phyloP scores from a whole-genome alignment of 176 grass and related monocot genomes.

The Zea mays region Zm-B73-REFERENCE-NAM-5.0 NC_050100.1:195695001-195695500 shows the following conservation, averaged over 20 bases:
- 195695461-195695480: neutral
- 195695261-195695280: conserved; percentile 20
- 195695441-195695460: neutral
- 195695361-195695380: conserved; percentile 19
- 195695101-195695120: conserved; percentile 18
- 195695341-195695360: conserved; percentile 4
- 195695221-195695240: conserved; percentile 18
- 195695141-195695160: neutral
- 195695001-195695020: neutral
- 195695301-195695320: neutral
- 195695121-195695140: conserved; percentile 8
- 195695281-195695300: conserved; percentile 31
- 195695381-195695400: neutral
- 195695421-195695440: neutral
- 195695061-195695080: conserved; percentile 13
- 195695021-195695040: neutral
- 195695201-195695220: conserved; percentile 40
- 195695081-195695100: neutral
- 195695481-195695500: conserved; percentile 40
- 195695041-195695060: neutral
- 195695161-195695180: neutral
- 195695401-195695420: neutral
- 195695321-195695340: neutral
- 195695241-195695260: conserved; percentile 44
- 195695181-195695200: neutral